Base-by-base conservation (phyloP, 1,284 basidiomycete species). In the Athelia sp. region DNA sequence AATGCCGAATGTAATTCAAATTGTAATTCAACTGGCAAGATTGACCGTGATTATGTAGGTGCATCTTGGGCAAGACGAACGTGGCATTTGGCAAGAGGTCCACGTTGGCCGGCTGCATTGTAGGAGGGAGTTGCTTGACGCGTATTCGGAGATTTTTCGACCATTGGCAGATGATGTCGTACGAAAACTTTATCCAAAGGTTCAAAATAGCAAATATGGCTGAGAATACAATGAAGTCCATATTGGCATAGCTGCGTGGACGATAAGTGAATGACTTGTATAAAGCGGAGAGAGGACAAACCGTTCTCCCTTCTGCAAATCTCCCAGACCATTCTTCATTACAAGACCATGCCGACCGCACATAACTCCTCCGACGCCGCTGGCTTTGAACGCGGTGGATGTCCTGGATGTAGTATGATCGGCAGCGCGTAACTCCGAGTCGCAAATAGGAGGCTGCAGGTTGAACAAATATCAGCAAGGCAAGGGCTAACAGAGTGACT, bases 141-240 rank as follows among this genome's bases (percentile, higher is more conserved):
- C 58, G 52, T 1, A 48, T 34, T 43, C 46, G 50, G 4, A 68
- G 32, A 18, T 67, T 56, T 3, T 54, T 54, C 31, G 51, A 52
- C 60, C 62, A 68, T 36, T 68, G 65, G 43, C 66, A 68, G 11
- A 54, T 56, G 35, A 69, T 69, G 38, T 67, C 64, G 35, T 66
- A 69, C 3, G 62, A 50, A 6, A 51, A 22, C 22, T 8, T 10
- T n/a, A 23, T 63, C 2, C 64, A 35, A 3, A 60, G 45, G 8
- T 63, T 43, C 4, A 35, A 9, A 6, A 55, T 46, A 14, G 51
- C 48, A 4, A 42, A 29, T 14, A 68, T 43, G 14, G 56, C 56
- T 2, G 52, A 55, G 18, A 58, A 55, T 29, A 68, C 57, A 3
- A 64, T 22, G 50, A 59, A 70, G 43, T 70, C 65, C 54, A 65